Percentiles rank a stretch among this genome's conserved stretches.
Evolutionary conservation across 2,329 filamentous ascomycete species (phyloP).

Genomic region (Chaetothyriales sp.): DNA sequence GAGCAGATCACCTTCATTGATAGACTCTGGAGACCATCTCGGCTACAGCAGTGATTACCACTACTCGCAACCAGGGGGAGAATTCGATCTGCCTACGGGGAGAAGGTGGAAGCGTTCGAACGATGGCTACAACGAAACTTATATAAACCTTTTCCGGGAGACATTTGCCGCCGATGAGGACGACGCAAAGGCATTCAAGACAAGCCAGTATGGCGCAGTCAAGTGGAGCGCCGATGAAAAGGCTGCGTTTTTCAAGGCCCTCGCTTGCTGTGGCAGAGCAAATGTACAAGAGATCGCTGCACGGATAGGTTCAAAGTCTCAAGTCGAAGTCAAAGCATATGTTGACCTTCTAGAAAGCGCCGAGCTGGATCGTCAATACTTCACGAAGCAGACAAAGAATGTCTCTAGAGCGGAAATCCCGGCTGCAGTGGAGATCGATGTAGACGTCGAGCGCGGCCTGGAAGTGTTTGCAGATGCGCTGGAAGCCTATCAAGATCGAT

Average conservation of each 20-base stretch:
- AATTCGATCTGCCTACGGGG: neutral
- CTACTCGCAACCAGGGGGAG: neutral
- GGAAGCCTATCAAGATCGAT: constrained; percentile 47
- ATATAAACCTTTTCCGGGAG: constrained; percentile 40
- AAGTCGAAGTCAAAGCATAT: constrained; percentile 60
- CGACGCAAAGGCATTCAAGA: constrained; percentile 17
- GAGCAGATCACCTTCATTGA: neutral
- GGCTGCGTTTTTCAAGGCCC: constrained; percentile 49
- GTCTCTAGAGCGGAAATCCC: constrained; percentile 46
- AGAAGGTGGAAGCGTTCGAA: constrained; percentile 14
- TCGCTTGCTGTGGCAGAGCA: constrained; percentile 51
- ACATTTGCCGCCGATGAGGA: constrained; percentile 36
- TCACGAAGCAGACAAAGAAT: constrained; percentile 22
- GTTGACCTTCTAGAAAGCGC: constrained; percentile 47
- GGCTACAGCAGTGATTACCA: neutral
- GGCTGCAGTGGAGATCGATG: constrained; percentile 58
- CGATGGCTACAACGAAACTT: constrained; percentile 35
- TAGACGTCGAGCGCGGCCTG: constrained; percentile 50
- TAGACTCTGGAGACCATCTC: neutral
- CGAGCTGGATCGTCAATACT: constrained; percentile 28
- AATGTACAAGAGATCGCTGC: constrained; percentile 49
- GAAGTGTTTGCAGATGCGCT: constrained; percentile 57
- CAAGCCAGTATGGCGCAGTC: constrained; percentile 54
- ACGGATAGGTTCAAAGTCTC: constrained; percentile 56
- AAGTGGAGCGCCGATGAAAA: constrained; percentile 63